phyloP scores from a whole-genome alignment of 768 basidiomycete genomes.

The Neoboletus subvelutipes region DNA sequence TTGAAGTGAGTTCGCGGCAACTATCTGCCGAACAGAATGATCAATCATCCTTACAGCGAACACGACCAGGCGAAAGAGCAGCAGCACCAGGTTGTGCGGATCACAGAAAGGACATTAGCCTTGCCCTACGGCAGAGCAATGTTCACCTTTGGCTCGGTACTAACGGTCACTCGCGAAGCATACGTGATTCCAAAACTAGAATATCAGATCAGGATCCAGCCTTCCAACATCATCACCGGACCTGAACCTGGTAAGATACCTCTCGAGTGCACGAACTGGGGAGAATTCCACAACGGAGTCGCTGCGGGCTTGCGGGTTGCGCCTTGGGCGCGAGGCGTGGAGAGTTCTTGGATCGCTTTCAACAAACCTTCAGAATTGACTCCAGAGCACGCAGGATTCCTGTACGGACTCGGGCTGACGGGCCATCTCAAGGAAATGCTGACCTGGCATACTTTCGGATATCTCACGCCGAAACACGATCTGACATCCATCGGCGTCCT shows the following conservation, averaged over 20 bases:
- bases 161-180: conserved; percentile 72
- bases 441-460: conserved; percentile 94
- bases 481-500: conserved; percentile 91
- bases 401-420: conserved; percentile 87
- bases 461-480: conserved; percentile 95
- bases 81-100: conserved; percentile 73
- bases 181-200: conserved; percentile 80
- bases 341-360: conserved; percentile 95
- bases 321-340: conserved; percentile 69
- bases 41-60: conserved; percentile 53
- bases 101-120: conserved; percentile 87
- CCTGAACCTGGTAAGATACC: conserved; percentile 75
- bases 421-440: conserved; percentile 89
- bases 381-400: conserved; percentile 94
- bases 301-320: conserved; percentile 87
- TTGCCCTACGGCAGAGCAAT: conserved; percentile 88
- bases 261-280: conserved; percentile 78
- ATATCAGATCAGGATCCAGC: conserved; percentile 70
- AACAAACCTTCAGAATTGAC: conserved; percentile 90
- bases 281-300: conserved; percentile 98
- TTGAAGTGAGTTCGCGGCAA: conserved; percentile 51
- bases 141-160: conserved; percentile 86
- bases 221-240: conserved; percentile 60
- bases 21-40: background rate
- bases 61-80: conserved; percentile 86